Evolutionary conservation across 306 rosid species (phyloP), one percentile per base, ranked within the genome.

Genomic region (Cicer arietinum): DNA sequence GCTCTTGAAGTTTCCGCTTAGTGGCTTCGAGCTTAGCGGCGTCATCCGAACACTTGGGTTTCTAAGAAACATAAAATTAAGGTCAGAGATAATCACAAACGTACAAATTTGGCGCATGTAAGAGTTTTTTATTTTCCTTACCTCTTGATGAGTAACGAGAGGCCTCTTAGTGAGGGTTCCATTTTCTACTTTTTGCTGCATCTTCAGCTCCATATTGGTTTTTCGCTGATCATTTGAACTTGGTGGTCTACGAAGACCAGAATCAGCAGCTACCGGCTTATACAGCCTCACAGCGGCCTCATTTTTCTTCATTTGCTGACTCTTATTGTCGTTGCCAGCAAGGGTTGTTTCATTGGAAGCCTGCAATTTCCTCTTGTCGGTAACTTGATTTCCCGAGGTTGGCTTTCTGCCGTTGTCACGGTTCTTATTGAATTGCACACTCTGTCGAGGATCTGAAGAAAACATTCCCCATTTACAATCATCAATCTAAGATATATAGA

Each of bases 1-100:
- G 79, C 85, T 89, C 97, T 53, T 95, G 99, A 84, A 95, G 99
- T 80, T 73, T 95, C 87, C 99, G 88, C 84, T 92, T 95, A 18
- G 99, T 88, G 56, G 90, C 99, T 88, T 95, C 99, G 8, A 95
- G 91, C 84, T 95, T 95, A 3, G 89, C 89, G 22, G 7, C 86
- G 46, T 94, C 98, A 39, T 89, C 95, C 1, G 86, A 84, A 54
- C 52, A 51, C 85, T 84, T 86, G 54, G 82, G 71, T 74, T 82
- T 92, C 97, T 89, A 70, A 69, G 14, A 22, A 41, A 37, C 67
- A 62, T 10, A 18, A 71, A 65, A 57, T 25, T 50, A 43, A 20
- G 37, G 84, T 88, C 6, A 89, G 87, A 56, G 45, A 79, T 61
- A 79, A 69, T 40, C 14, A 64, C 5, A 45, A 68, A 77, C 30